Conservation (phyloP, 148 eudicot species). For the Camellia lanceoleosa region DNA sequence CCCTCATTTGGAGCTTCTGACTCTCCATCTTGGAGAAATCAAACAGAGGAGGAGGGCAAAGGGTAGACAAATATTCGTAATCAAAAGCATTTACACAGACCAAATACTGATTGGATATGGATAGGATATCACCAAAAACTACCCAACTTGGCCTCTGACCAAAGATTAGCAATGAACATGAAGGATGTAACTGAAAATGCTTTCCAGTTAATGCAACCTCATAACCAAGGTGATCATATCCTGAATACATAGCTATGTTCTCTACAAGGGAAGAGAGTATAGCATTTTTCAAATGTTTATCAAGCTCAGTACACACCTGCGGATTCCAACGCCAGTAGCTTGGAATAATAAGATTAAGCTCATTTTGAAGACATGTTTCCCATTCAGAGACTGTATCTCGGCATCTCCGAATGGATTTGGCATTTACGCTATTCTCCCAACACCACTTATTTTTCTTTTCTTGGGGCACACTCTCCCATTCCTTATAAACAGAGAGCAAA, state of each 20-base stretch:
- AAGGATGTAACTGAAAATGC: conserved; percentile 77
- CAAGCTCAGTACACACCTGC: conserved; percentile 43
- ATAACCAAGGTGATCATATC: conserved; percentile 84
- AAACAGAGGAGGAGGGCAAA: conserved; percentile 63
- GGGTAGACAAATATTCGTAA: conserved; percentile 42
- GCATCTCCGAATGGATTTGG: conserved; percentile 89
- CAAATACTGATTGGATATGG: conserved; percentile 59
- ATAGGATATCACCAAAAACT: conserved; percentile 77
- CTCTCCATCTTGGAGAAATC: conserved; percentile 50
- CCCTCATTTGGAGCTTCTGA: conserved; percentile 49
- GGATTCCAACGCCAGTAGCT: conserved; percentile 80
- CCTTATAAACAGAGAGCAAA: conserved; percentile 74
- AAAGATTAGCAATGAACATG: conserved; percentile 75
- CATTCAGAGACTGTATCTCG: conserved; percentile 61
- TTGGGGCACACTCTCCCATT: conserved; percentile 59
- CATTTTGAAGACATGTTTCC: conserved; percentile 66
- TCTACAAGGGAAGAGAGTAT: conserved; percentile 73
- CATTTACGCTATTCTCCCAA: conserved; percentile 91
- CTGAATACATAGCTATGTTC: conserved; percentile 83
- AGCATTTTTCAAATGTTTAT: conserved; percentile 48
- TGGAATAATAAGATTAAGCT: conserved; percentile 63
- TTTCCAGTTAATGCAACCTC: conserved; percentile 75
- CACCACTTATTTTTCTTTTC: conserved; percentile 69
- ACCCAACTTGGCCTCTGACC: conserved; percentile 78
- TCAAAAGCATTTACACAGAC: conserved; percentile 75